Evolutionary conservation across 257 asterid genomes (phyloP), one percentile per base, ranked within the genome.

Genomic region (Solanum chmielewskii): DNA sequence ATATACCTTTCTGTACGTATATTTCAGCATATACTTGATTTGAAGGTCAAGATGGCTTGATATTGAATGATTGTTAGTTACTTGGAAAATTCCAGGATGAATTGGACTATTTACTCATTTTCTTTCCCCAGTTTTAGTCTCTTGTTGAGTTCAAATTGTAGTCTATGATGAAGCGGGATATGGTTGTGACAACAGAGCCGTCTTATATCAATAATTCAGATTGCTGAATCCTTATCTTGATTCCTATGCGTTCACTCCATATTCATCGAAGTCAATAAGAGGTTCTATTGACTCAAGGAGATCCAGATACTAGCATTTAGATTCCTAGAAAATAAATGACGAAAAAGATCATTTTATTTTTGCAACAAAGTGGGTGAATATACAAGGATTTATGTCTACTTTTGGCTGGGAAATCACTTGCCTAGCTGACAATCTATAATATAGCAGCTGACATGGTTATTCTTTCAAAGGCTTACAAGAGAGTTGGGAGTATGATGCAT

Each of bases 401-500:
- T 64, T 73, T 86, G 23, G 83, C 62, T 70, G 42, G 42, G 49
- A 86, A 25, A 59, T 74, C 45, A 56, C 77, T 37, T 87, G 35
- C 84, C 66, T 59, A 83, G 83, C 86, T 84, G 59, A 86, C 69
- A 80, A 80, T 80, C 66, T 78, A 52, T 16, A 16, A 29, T 29
- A 20, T 71, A 80, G 31, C 64, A 18, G 35, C 81, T 88, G 52
- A 56, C 82, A 69, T 82, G 59, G 68, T 68, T 85, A 70, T 52
- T 75, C 59, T 66, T 16, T 83, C 83, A 21, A 82, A 95, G 98
- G 98, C 98, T 68, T 95, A 95, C 84, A 95, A 94, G 90, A 93
- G 96, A 88, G 98, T 95, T 91, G 98, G 98, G 80, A 92, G 95
- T 90, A 95, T 95, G 97, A 90, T 93, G 85, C 98, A 95, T 76